phyloP scores from a whole-genome alignment of 139 green algal species.

The Coelastrella sp. region DNA sequence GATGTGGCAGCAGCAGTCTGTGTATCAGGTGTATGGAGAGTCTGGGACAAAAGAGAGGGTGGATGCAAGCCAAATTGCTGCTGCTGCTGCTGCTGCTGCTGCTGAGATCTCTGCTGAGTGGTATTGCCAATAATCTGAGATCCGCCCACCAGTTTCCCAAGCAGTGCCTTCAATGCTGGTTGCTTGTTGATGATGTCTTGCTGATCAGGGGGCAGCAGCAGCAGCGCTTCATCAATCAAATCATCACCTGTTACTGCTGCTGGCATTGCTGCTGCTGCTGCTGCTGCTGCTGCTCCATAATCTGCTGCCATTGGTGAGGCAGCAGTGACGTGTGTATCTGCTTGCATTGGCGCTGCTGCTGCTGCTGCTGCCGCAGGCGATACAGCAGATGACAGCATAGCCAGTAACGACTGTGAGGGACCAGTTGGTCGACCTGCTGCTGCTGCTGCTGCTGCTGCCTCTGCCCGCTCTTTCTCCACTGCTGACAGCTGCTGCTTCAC shows the following conservation, averaged over 20 bases:
- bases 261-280: not conserved
- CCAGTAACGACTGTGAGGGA: no score
- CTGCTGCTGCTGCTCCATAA: not conserved
- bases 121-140: not conserved
- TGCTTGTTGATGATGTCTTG: not conserved
- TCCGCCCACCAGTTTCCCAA: not conserved
- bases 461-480: no score
- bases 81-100: conserved; percentile 3
- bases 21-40: not conserved
- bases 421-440: no score
- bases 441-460: not conserved
- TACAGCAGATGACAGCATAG: no score
- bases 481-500: no score
- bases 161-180: not conserved
- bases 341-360: not conserved
- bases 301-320: not conserved
- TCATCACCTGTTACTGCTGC: not conserved
- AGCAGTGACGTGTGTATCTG: not conserved
- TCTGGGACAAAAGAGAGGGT: not conserved
- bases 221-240: not conserved
- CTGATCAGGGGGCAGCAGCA: not conserved
- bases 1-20: not conserved
- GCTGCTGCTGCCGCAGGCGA: conserved; percentile 9
- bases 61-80: not conserved
- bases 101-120: not conserved